phyloP scores from a whole-genome alignment of 2,329 filamentous ascomycete species.

The Zasmidium angulare region DNA sequence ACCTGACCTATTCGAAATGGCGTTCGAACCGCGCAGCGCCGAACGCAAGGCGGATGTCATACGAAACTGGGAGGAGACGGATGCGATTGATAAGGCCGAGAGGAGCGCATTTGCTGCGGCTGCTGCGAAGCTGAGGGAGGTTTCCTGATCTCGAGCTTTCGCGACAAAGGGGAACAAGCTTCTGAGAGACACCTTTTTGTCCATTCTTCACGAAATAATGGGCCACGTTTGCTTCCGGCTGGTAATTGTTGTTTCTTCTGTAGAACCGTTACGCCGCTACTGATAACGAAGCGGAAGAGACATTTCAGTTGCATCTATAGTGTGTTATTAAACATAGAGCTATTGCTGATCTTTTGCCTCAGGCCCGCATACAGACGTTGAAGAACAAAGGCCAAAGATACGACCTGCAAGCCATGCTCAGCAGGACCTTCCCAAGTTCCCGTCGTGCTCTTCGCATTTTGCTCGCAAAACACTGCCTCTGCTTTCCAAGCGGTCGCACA shows the following conservation, averaged over 20 bases:
- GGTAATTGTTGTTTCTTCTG: too few species aligned
- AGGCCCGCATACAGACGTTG: too few species aligned
- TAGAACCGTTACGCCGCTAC: too few species aligned
- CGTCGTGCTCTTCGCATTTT: not conserved
- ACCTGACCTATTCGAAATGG: slow-evolving; percentile 57
- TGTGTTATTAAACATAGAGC: too few species aligned
- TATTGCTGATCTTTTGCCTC: too few species aligned
- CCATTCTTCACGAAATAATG: not conserved
- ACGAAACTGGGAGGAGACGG: slow-evolving; percentile 39
- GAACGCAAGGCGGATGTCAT: slow-evolving; percentile 41
- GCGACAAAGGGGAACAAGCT: not conserved
- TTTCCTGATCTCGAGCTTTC: not conserved
- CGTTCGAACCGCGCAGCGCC: slow-evolving; percentile 52
- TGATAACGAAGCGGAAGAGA: too few species aligned
- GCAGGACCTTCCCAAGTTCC: too few species aligned
- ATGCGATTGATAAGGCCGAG: slow-evolving; percentile 38
- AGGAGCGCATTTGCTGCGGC: slow-evolving; percentile 35
- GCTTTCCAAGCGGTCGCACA: slow-evolving; percentile 12
- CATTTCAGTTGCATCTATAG: too few species aligned
- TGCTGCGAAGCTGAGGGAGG: not conserved
- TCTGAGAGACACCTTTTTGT: too few species aligned
- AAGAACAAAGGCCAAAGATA: too few species aligned
- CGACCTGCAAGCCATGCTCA: too few species aligned
- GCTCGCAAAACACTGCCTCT: not conserved
- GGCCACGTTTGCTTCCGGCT: not conserved